Evolutionary conservation across 306 rosid species (phyloP).

Genomic region (Ormosia semicastrata): DNA sequence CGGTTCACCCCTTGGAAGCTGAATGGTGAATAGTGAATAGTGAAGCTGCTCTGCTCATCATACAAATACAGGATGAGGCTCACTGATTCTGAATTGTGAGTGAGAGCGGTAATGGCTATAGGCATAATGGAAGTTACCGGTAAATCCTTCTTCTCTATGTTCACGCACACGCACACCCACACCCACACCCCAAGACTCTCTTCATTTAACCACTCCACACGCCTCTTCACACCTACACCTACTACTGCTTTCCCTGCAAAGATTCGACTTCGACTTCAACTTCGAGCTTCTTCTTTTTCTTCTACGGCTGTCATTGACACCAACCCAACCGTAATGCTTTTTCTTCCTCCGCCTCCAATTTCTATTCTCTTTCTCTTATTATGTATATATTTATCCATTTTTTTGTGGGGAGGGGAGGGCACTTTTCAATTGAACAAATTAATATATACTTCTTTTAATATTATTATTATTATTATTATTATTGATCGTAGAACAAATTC

Average conservation of each 20-base stretch:
- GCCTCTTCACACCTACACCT: slow-evolving; percentile 28
- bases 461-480: background rate
- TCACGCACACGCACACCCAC: background rate
- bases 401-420: background rate
- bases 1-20: background rate
- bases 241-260: slow-evolving; percentile 16
- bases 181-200: slow-evolving; percentile 24
- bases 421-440: too few species aligned
- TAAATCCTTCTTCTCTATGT: slow-evolving; percentile 13
- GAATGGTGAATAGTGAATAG: background rate
- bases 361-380: background rate
- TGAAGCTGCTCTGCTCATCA: too few species aligned
- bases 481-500: too few species aligned
- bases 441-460: too few species aligned
- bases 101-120: slow-evolving; percentile 39
- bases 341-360: background rate
- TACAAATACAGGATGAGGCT: too few species aligned
- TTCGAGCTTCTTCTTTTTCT: slow-evolving; percentile 51
- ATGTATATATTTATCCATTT: background rate
- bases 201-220: slow-evolving; percentile 29
- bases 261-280: slow-evolving; percentile 25
- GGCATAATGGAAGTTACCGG: slow-evolving; percentile 5
- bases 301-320: slow-evolving; percentile 42
- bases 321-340: slow-evolving; percentile 30
- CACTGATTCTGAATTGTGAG: background rate